Evolutionary conservation across 768 basidiomycete genomes (phyloP).

Genomic region (Trametes elegans): DNA sequence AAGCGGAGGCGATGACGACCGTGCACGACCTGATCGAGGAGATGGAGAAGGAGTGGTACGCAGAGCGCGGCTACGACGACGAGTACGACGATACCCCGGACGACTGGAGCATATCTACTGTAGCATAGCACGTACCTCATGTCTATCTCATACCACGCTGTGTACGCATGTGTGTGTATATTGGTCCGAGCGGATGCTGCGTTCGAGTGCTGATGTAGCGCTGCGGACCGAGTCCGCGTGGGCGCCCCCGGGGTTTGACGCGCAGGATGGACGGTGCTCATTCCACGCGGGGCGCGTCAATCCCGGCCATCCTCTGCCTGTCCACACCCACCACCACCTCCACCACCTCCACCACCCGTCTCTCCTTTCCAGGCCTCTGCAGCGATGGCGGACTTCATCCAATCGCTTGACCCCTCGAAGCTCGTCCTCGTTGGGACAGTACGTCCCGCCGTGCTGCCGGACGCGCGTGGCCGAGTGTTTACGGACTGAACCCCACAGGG

Average conservation of each 20-base stretch:
- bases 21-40: slow-evolving; percentile 35
- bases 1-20: slow-evolving; percentile 30
- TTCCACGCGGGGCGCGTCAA: not conserved
- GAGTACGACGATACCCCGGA: slow-evolving; percentile 6
- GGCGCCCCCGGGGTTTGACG: not conserved
- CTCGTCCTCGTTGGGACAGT: slow-evolving; percentile 66
- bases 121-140: not conserved
- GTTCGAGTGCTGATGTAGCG: not conserved
- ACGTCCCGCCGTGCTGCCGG: slow-evolving; percentile 20
- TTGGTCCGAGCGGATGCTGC: not conserved
- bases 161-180: not conserved
- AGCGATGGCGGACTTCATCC: slow-evolving; percentile 61
- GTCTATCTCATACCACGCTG: not conserved
- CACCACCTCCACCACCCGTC: too few species aligned
- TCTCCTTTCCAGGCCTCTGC: not conserved
- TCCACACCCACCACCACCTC: too few species aligned
- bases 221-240: not conserved
- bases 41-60: slow-evolving; percentile 28
- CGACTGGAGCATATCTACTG: not conserved
- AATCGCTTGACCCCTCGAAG: slow-evolving; percentile 69
- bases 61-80: not conserved
- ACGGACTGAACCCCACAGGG: slow-evolving; percentile 37
- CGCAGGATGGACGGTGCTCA: not conserved
- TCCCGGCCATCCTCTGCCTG: not conserved
- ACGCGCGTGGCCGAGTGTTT: not conserved